phyloP scores from a whole-genome alignment of 2,329 filamentous ascomycete species.

The Sphaerulina musiva region DNA sequence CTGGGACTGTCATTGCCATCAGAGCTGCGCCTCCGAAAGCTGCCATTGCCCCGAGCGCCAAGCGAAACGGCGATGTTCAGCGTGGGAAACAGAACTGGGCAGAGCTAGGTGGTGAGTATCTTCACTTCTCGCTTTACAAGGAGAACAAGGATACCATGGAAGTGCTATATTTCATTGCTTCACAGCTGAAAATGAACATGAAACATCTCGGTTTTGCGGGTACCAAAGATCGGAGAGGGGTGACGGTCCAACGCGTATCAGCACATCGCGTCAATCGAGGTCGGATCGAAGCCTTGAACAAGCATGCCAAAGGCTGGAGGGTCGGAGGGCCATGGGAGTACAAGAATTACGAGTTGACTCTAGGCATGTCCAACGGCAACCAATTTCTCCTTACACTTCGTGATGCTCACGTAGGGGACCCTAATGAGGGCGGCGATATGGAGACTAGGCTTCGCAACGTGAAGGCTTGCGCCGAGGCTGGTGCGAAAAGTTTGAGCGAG shows the following conservation, averaged over 20 bases:
- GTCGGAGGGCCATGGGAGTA: slow-evolving; percentile 75
- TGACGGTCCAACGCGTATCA: slow-evolving; percentile 76
- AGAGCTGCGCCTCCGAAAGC: slow-evolving; percentile 39
- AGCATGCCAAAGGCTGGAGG: slow-evolving; percentile 52
- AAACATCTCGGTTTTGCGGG: slow-evolving; percentile 76
- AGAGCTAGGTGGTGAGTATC: slow-evolving; percentile 67
- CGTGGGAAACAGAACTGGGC: slow-evolving; percentile 53
- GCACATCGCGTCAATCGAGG: slow-evolving; percentile 55
- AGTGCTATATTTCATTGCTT: slow-evolving; percentile 68
- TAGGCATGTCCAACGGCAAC: slow-evolving; percentile 82
- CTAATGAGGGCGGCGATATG: slow-evolving; percentile 29
- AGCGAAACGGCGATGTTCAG: slow-evolving; percentile 20
- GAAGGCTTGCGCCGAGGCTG: slow-evolving; percentile 47
- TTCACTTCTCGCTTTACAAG: slow-evolving; percentile 91
- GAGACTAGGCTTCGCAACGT: slow-evolving; percentile 42
- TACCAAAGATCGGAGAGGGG: slow-evolving; percentile 83
- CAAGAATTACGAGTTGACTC: slow-evolving; percentile 61
- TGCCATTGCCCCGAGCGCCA: slow-evolving; percentile 10
- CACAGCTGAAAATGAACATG: slow-evolving; percentile 60
- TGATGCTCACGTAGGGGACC: slow-evolving; percentile 62
- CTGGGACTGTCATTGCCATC: slow-evolving; percentile 59
- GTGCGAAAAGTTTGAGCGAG: slow-evolving; percentile 61
- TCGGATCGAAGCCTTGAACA: slow-evolving; percentile 59
- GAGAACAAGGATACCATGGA: slow-evolving; percentile 98
- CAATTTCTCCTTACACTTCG: slow-evolving; percentile 89